These are phyloP conservation scores for Colletotrichum tropicicola DNA, from an alignment of 2,329 filamentous ascomycete genomes.

Conservation along the genomic window DNA sequence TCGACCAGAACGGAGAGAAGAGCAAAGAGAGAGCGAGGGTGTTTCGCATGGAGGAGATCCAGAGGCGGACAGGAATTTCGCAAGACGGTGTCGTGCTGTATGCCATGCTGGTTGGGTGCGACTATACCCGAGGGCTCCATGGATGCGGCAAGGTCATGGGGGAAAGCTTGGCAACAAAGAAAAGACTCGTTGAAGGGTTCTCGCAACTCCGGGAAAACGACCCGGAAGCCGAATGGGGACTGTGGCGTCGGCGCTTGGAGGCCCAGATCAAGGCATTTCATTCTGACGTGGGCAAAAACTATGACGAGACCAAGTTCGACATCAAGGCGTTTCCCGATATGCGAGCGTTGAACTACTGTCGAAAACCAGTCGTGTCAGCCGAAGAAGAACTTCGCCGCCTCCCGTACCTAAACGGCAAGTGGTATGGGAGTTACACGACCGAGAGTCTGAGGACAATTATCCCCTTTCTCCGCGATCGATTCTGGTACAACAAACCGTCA, in stretches of 20 bases:
- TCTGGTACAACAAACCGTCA: background rate
- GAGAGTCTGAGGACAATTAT: background rate
- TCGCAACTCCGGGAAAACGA: background rate
- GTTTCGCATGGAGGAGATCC: slow-evolving; percentile 22
- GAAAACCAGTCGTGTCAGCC: background rate
- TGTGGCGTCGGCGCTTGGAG: background rate
- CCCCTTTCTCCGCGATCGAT: background rate
- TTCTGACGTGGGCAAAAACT: no score
- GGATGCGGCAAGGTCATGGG: background rate
- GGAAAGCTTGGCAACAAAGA: no score
- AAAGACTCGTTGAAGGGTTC: no score
- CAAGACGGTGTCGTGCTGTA: slow-evolving; percentile 34
- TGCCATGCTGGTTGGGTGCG: slow-evolving; percentile 36
- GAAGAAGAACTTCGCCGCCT: background rate
- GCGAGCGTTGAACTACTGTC: background rate
- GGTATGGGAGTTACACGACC: background rate
- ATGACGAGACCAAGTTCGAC: background rate
- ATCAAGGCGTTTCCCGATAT: no score
- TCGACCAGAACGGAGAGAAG: no score
- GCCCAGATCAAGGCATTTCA: no score
- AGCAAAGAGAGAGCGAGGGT: slow-evolving; percentile 26
- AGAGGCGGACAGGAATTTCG: slow-evolving; percentile 22
- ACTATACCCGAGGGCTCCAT: slow-evolving; percentile 33
- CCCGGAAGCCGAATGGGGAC: no score
- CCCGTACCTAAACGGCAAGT: no score